Base-by-base conservation (phyloP, 768 basidiomycete species). In the Amanita jacksonii region DNA sequence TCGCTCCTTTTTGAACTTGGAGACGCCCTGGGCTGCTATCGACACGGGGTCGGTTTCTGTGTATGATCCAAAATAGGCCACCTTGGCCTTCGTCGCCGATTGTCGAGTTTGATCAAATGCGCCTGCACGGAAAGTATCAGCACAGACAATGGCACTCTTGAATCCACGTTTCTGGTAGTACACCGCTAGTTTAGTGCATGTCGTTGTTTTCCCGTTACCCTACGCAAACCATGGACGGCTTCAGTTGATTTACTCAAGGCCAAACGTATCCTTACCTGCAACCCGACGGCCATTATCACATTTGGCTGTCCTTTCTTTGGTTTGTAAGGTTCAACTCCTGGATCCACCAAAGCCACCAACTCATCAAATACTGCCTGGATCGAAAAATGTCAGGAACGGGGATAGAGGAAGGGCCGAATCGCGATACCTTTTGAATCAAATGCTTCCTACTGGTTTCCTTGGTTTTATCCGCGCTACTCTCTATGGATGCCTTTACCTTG, bases 41-140 rank as follows among this genome's bases (percentile, higher is more conserved):
- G 81, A 72, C 5, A 98, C 96, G 2, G 96, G 96, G 60, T 99
- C 93, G 13, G 92, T 97, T 64, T 99, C 96, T 30, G 96, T 99
- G 65, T 99, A 98, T 41, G 88, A 92, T 16, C 96, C 96, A 65
- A 92, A 99, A 74, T 96, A 99, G 2, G 96, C 92, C 10, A 99
- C 90, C 61, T 97, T 98, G 30, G 96, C 96, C 62, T 96, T 94
- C 10, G 92, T 96, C 15, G 96, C 94, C 39, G 94, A 97, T 67
- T 99, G 96, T 58, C 96, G 83, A 8, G 96, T 90, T 62, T 99
- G 96, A 64, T 99, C 96, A 64, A 99, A 99, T 28, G 96, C 96
- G 41, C 96, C 96, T 3, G 96, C 96, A 66, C 96, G 87, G 72
- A 99, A 99, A 0, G 96, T 99, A 63, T 99, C 96, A 16, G 96